Percentiles rank a stretch among this genome's conserved stretches.
Evolutionary conservation across 305 asterid genomes (phyloP).

Genomic region (Fraxinus latifolia): DNA sequence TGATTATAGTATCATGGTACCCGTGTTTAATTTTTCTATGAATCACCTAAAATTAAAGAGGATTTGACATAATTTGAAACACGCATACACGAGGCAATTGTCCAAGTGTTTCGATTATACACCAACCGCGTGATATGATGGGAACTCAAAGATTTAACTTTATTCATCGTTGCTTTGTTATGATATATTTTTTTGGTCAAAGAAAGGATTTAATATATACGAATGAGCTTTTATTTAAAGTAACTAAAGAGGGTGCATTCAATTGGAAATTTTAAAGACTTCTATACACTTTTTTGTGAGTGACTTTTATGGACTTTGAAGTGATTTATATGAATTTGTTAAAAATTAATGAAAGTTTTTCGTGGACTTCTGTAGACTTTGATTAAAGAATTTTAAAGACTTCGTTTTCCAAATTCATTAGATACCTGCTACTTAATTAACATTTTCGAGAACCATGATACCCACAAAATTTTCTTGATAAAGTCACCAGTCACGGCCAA

Average conservation of each 20-base stretch:
- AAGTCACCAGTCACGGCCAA: too few species aligned
- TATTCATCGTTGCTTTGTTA: background rate
- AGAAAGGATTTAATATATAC: background rate
- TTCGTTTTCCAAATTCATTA: too few species aligned
- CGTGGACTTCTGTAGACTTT: too few species aligned
- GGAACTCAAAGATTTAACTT: background rate
- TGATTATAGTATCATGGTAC: conserved; percentile 32
- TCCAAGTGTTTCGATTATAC: background rate
- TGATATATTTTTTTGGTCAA: background rate
- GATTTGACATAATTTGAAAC: background rate
- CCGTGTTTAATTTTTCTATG: conserved; percentile 37
- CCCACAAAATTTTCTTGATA: too few species aligned
- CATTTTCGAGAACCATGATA: too few species aligned
- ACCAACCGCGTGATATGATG: background rate
- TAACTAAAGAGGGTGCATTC: background rate
- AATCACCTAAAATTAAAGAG: background rate
- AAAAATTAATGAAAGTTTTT: too few species aligned
- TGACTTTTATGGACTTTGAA: too few species aligned
- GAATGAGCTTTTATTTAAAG: background rate
- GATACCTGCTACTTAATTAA: too few species aligned
- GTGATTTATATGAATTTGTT: too few species aligned
- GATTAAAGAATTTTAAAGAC: too few species aligned
- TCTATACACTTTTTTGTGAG: too few species aligned
- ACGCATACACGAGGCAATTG: background rate
- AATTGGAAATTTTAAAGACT: too few species aligned